Evolutionary conservation across 2,329 filamentous ascomycete genomes (phyloP).

Genomic region (Penicillium thymicola): DNA sequence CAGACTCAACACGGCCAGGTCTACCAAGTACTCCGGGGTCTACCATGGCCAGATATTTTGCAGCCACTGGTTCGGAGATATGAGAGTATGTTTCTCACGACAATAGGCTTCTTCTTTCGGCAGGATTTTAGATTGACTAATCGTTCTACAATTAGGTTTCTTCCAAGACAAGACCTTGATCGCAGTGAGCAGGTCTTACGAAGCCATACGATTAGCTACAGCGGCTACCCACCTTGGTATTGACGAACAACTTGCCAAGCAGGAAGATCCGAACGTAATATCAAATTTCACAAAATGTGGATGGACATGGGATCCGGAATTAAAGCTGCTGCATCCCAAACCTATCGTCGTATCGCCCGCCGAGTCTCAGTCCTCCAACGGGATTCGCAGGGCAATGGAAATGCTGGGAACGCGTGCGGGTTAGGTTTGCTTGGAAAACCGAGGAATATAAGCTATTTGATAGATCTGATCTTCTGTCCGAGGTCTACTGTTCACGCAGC

Average conservation of each 20-base stretch:
- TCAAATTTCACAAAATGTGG: slow-evolving; percentile 34
- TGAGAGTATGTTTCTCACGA: slow-evolving; percentile 29
- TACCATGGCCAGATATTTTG: slow-evolving; percentile 35
- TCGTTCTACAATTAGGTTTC: slow-evolving; percentile 25
- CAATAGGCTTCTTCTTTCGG: background rate
- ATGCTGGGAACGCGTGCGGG: slow-evolving; percentile 31
- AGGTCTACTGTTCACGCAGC: background rate
- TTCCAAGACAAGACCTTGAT: slow-evolving; percentile 40
- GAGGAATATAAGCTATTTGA: slow-evolving; percentile 8
- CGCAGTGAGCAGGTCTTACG: slow-evolving; percentile 40
- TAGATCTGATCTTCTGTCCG: background rate
- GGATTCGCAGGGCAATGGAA: slow-evolving; percentile 33
- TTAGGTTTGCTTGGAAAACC: slow-evolving; percentile 13
- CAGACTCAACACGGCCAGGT: slow-evolving; percentile 36
- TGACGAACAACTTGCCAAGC: slow-evolving; percentile 25
- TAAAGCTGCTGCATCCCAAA: slow-evolving; percentile 35
- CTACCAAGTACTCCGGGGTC: slow-evolving; percentile 34
- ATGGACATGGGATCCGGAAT: slow-evolving; percentile 39
- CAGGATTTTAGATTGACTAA: background rate
- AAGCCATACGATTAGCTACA: slow-evolving; percentile 36
- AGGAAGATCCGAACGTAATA: slow-evolving; percentile 30
- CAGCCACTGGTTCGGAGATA: slow-evolving; percentile 34
- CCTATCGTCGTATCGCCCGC: slow-evolving; percentile 21
- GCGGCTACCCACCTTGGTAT: slow-evolving; percentile 40
- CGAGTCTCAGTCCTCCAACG: slow-evolving; percentile 19